A percentile compares a stretch with the other conserved stretches of the same genome.
Evolutionary conservation across 805 yeast species (phyloP).

Genomic region (Diddensiella caesifluorescens): DNA sequence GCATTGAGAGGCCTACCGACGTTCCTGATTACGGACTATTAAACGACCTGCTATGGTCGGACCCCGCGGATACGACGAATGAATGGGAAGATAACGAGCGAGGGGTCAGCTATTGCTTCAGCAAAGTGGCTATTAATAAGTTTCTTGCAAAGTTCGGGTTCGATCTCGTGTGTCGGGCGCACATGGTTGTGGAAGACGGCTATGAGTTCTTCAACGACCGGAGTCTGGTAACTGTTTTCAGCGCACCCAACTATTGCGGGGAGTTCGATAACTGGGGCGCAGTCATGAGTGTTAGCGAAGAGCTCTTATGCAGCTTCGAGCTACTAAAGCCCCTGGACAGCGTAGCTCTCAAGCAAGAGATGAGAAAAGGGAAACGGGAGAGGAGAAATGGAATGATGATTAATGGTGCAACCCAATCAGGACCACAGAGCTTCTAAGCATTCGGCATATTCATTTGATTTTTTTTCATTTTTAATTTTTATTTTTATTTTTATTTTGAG

Average conservation of each 20-base stretch:
- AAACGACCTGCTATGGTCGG: conserved; percentile 77
- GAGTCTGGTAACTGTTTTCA: conserved; percentile 64
- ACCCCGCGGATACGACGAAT: conserved; percentile 74
- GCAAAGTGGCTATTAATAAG: conserved; percentile 73
- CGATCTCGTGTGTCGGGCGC: conserved; percentile 79
- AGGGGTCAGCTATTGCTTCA: conserved; percentile 77
- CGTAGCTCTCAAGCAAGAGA: conserved; percentile 86
- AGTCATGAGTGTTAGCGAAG: conserved; percentile 94
- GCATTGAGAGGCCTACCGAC: conserved; percentile 75
- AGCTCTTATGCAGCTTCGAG: conserved; percentile 87
- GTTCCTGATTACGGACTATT: conserved; percentile 79
- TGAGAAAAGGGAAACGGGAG: conserved; percentile 90
- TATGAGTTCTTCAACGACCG: conserved; percentile 72
- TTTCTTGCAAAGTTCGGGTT: conserved; percentile 69
- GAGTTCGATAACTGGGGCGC: conserved; percentile 96
- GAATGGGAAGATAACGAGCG: conserved; percentile 89
- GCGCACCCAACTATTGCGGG: conserved; percentile 78
- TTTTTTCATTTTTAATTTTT: neutral
- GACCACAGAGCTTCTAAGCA: conserved; percentile 17
- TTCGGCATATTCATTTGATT: neutral
- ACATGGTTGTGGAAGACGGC: conserved; percentile 83
- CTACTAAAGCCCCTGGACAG: conserved; percentile 90
- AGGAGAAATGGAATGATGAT: conserved; percentile 40
- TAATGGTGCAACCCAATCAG: conserved; percentile 10
- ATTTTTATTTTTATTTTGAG: neutral